Evolutionary conservation across 768 basidiomycete genomes (phyloP), one percentile per base, ranked within the genome.

Genomic region (Leccinum truebloodii): DNA sequence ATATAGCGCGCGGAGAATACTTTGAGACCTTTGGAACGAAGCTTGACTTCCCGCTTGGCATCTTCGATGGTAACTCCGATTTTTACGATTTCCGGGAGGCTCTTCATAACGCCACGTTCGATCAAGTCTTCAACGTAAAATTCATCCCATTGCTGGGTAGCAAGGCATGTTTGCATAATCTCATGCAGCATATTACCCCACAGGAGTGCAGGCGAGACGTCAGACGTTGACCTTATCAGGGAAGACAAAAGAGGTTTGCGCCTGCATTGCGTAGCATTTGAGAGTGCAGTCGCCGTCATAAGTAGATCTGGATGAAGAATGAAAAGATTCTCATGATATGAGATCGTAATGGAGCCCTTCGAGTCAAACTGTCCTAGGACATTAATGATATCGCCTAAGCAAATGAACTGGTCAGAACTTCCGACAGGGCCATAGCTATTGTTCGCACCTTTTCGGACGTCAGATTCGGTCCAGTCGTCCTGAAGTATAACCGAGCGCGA

Each of bases 151-250:
- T 75, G 75, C 6, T 78, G 76, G 50, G 82, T 79, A 24, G 70
- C 72, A 55, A 98, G 77, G 65, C 92, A 94, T 0, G 80, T 77
- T 70, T 98, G 95, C 78, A 97, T 85, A 35, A 98, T 87, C 64
- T 94, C 88, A 67, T 99, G 97, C 6, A 97, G 81, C 74, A 98
- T 86, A 66, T 89, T 97, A 39, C 97, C 97, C 86, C 94, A 98
- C 0, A 96, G 79, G 12, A 92, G 79, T 6, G 88, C 80, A 2
- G 90, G 87, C 0, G 87, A 85, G 14, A 77, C 75, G 61, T 88
- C 86, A 6, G 81, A 83, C 0, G 80, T 76, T 0, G 86, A 82
- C 41, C 83, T 85, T 48, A 89, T 74, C 55, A 88, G 78, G 48
- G 79, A 76, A 46, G 85, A 86, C 32, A 99, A 77, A n/a, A 98